phyloP scores from a whole-genome alignment of 371 early-diverging fungal genomes.

The Apophysomyces trapeziformis region DNA sequence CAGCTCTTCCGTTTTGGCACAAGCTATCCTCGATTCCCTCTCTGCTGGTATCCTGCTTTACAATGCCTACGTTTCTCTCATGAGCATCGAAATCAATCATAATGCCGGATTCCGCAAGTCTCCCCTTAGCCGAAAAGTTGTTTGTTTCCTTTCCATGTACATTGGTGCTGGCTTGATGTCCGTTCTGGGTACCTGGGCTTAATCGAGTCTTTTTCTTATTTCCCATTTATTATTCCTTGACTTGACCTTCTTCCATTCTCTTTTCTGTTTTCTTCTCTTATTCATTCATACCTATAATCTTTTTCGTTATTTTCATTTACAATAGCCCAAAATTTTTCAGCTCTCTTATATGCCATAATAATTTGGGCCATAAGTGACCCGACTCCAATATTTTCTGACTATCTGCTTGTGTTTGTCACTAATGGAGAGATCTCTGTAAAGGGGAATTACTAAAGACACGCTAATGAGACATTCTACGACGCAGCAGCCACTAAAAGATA shows the following conservation, averaged over 20 bases:
- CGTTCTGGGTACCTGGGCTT: constrained; percentile 72
- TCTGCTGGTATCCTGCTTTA: constrained; percentile 84
- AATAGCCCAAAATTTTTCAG: no score
- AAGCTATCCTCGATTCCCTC: constrained; percentile 78
- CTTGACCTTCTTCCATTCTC: neutral
- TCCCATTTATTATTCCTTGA: no score
- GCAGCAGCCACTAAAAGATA: no score
- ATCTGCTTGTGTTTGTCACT: no score
- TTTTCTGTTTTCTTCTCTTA: neutral
- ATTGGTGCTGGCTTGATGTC: constrained; percentile 74
- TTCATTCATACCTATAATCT: neutral
- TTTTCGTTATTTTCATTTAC: no score
- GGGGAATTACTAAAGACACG: no score
- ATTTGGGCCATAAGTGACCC: no score
- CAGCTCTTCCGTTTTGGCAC: constrained; percentile 59
- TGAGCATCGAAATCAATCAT: constrained; percentile 71
- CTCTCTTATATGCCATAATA: no score
- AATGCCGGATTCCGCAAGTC: constrained; percentile 56
- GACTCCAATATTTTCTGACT: no score
- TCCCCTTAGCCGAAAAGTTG: constrained; percentile 38
- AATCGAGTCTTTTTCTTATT: constrained; percentile 3
- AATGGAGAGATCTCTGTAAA: no score
- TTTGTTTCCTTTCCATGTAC: constrained; percentile 60
- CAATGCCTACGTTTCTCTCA: constrained; percentile 73
- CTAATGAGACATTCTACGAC: no score